Evolutionary conservation across 495 filamentous ascomycete species (phyloP), one percentile per base, ranked within the genome.

Genomic region (Penicillium manginii): DNA sequence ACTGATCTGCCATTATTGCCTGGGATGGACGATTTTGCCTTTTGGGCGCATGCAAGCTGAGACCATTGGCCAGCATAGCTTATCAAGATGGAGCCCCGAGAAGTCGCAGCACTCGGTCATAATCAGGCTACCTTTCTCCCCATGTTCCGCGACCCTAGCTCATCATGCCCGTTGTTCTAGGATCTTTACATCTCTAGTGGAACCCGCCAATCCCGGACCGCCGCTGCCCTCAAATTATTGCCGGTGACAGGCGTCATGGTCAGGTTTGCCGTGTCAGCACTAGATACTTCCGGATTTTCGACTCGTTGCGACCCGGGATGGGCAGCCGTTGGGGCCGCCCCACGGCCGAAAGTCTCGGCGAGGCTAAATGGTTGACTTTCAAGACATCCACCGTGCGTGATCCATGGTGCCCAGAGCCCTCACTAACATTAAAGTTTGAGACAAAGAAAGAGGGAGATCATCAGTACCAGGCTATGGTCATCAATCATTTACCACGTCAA

Each of bases 131-230:
- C 32, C 15, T 7, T 23, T 43, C 18, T 54, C 29, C 46, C 56
- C 58, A 47, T 51, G 64, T 56, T 55, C 53, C 57, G 45, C 22
- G 23, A 57, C 45, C 56, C 50, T 42, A 52, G 60, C 32, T 37
- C 52, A 11, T 59, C 54, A 67, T 67, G 67, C 50, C 54, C 40
- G 64, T 61, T 65, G 57, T 21, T 61, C 67, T 59, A 59, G 67
- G 67, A 65, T 64, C 54, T 63, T 37, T 19, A 29, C 55, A 53
- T 56, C 50, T 32, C 35, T 47, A 57, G 37, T 51, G 32, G 45
- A 47, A 49, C 37, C 47, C 35, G 47, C 46, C 0, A 47, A 50
- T 23, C 33, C 54, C 11, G 21, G 14, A 8, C 23, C 23, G 17
- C 31, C 55, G 22, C 37, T 45, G 47, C 40, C 17, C 15, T 19